A percentile compares a stretch with the other conserved stretches of the same genome.
phyloP scores from a whole-genome alignment of 2,329 filamentous ascomycete species.

The Pseudonectria foliicola region DNA sequence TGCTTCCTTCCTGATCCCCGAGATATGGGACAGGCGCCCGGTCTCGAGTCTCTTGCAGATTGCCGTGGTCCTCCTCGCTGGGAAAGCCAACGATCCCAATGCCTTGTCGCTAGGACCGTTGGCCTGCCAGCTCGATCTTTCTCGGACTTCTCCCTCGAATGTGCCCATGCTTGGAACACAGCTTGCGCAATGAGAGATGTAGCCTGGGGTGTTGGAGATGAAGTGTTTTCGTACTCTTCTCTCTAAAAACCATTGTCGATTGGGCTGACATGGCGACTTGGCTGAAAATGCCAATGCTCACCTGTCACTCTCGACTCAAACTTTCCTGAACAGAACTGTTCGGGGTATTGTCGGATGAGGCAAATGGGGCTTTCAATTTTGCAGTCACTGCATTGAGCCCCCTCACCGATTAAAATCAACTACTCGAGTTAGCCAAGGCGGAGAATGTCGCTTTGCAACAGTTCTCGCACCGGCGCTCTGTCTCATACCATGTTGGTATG shows the following conservation, averaged over 20 bases:
- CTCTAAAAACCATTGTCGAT: slow-evolving; percentile 69
- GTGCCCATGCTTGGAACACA: slow-evolving; percentile 37
- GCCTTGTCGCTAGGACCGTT: slow-evolving; percentile 28
- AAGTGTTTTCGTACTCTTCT: slow-evolving; percentile 55
- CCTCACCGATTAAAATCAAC: slow-evolving; percentile 75
- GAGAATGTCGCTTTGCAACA: slow-evolving; percentile 91
- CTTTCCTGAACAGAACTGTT: slow-evolving; percentile 34
- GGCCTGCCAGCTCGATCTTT: slow-evolving; percentile 71
- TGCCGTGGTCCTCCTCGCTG: slow-evolving; percentile 81
- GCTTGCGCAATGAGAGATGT: slow-evolving; percentile 52
- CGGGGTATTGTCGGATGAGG: slow-evolving; percentile 75
- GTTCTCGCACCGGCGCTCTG: slow-evolving; percentile 81
- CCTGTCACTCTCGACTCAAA: slow-evolving; percentile 25
- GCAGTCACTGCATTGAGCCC: slow-evolving; percentile 1
- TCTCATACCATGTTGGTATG: slow-evolving; percentile 51
- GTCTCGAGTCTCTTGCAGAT: slow-evolving; percentile 54
- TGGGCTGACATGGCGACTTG: slow-evolving; percentile 9
- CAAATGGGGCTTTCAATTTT: background rate
- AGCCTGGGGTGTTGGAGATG: slow-evolving; percentile 70
- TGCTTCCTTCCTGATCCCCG: slow-evolving; percentile 32
- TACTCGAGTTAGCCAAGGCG: slow-evolving; percentile 73
- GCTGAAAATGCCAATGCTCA: slow-evolving; percentile 21
- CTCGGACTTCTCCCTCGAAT: slow-evolving; percentile 54
- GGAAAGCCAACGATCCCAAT: slow-evolving; percentile 33
- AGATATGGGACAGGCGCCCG: slow-evolving; percentile 33